phyloP scores from a whole-genome alignment of 1,284 basidiomycete genomes.

The Psilocybe mexicana region DNA sequence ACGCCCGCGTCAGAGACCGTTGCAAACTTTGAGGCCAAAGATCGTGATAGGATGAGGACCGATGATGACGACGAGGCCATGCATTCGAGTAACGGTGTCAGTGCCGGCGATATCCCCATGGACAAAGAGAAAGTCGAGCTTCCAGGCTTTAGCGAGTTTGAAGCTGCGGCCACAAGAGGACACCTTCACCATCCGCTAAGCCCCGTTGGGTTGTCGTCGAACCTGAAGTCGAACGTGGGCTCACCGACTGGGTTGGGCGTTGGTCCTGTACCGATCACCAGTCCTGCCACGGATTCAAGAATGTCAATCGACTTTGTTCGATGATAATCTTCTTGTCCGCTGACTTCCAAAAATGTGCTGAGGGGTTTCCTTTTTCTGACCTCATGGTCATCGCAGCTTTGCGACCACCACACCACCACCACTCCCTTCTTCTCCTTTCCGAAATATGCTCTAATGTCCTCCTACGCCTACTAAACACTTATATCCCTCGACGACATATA shows the following conservation, averaged over 20 bases:
- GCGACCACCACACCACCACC: not conserved
- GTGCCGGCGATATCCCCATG: constrained; percentile 5
- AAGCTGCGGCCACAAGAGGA: constrained; percentile 44
- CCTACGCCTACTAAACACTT: not conserved
- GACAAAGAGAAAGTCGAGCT: constrained; percentile 41
- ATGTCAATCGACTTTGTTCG: constrained; percentile 36
- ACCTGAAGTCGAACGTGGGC: constrained; percentile 1
- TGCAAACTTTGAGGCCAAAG: constrained; percentile 18
- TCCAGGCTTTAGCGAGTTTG: constrained; percentile 63
- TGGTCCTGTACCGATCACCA: not conserved
- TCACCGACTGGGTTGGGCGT: constrained; percentile 2
- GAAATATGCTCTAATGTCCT: not conserved
- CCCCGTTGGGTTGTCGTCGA: constrained; percentile 18
- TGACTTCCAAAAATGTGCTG: not conserved
- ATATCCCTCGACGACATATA: constrained; percentile 5
- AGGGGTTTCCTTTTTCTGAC: not conserved
- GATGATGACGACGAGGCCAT: constrained; percentile 29
- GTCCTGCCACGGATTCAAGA: constrained; percentile 19
- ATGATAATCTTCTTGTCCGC: constrained; percentile 11
- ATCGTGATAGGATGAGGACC: not conserved
- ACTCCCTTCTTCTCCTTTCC: not conserved
- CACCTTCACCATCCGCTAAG: constrained; percentile 1
- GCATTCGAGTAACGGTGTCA: constrained; percentile 21
- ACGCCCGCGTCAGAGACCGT: constrained; percentile 26
- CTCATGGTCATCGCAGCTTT: not conserved